A percentile compares a stretch with the other conserved stretches of the same genome.
phyloP scores from a whole-genome alignment of 2,329 filamentous ascomycete species.

The Pezicula rhizophila region DNA sequence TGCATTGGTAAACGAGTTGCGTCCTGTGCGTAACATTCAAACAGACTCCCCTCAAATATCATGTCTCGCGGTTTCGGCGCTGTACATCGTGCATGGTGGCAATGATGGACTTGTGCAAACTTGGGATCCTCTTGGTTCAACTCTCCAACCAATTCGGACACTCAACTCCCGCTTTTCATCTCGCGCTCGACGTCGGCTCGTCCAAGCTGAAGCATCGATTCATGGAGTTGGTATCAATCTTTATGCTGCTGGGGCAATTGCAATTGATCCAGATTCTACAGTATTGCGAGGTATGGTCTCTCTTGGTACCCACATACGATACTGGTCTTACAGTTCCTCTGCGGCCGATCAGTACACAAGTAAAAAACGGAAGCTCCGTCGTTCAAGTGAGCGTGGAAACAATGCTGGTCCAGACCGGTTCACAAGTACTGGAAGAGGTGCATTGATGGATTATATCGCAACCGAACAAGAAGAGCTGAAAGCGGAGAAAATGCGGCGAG shows the following conservation, averaged over 20 bases:
- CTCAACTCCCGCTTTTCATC: slow-evolving; percentile 80
- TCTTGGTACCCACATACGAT: slow-evolving; percentile 79
- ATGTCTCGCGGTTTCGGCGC: slow-evolving; percentile 71
- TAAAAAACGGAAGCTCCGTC: slow-evolving; percentile 72
- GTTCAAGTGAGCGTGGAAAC: slow-evolving; percentile 52
- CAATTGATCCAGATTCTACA: slow-evolving; percentile 81
- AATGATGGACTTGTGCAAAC: slow-evolving; percentile 93
- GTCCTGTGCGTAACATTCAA: slow-evolving; percentile 73
- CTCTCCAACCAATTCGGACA: slow-evolving; percentile 70
- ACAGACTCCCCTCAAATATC: slow-evolving; percentile 88
- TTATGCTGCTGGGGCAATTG: slow-evolving; percentile 76
- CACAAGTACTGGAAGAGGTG: slow-evolving; percentile 57
- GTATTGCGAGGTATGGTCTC: slow-evolving; percentile 80
- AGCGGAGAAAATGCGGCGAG: slow-evolving; percentile 60
- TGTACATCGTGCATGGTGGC: slow-evolving; percentile 88
- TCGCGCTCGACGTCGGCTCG: slow-evolving; percentile 69
- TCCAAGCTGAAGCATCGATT: slow-evolving; percentile 61
- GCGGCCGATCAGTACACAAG: slow-evolving; percentile 66
- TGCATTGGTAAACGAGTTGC: slow-evolving; percentile 51
- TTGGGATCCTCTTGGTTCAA: slow-evolving; percentile 92
- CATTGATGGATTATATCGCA: slow-evolving; percentile 75
- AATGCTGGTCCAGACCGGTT: slow-evolving; percentile 53
- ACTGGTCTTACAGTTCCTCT: slow-evolving; percentile 89
- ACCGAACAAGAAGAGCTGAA: slow-evolving; percentile 80
- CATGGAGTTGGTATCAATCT: slow-evolving; percentile 68